Base-by-base conservation (phyloP, 108 stramenopile genomes). In the Cyclotella choctawhatcheeana region DNA sequence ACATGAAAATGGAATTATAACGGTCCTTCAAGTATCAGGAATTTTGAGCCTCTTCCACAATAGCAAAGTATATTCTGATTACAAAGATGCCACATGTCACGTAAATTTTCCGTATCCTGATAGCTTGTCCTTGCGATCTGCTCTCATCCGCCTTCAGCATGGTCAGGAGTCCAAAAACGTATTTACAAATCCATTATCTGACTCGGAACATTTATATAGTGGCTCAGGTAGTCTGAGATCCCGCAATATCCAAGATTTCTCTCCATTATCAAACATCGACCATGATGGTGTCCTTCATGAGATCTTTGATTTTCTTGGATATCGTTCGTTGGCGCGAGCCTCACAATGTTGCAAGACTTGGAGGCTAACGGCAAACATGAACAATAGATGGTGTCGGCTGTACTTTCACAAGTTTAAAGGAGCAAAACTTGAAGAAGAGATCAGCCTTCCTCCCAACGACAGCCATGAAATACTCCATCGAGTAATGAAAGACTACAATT, bases 281-380 rank as follows among this genome's bases (percentile, higher is more conserved):
- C 32, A 43, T 60, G 37, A 62, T 33, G 66, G 69, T 33, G 51
- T 68, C 16, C 64, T 79, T n/a, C 26, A 60, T 13, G 45, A 2
- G n/a, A 26, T 73, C 35, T 68, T 79, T 32, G 29, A 48, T 0
- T 79, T 73, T 58, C 66, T 79, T 35, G 71, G 78, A 1, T 79
- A 66, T 64, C 78, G 78, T 10, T 79, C 78, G 0, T 66, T 79
- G 14, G 43, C 71, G 33, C 66, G 78, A 12, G 78, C 77, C 6
- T 78, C 78, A 13, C 40, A 44, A 21, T 62, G 71, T 21, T 79
- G 78, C 35, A 40, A 30, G 50, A 34, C 62, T 0, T 81, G 79
- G 73, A 64, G 58, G 2, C 53, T 26, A 12, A 62, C 73, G n/a
- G 48, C 60, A 13, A 35, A 47, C 32, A 43, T 34, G 14, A 63